These are phyloP conservation scores for Sanghuangporus baumii DNA, from an alignment of 1,284 basidiomycete species.

Conservation along the genomic window DNA sequence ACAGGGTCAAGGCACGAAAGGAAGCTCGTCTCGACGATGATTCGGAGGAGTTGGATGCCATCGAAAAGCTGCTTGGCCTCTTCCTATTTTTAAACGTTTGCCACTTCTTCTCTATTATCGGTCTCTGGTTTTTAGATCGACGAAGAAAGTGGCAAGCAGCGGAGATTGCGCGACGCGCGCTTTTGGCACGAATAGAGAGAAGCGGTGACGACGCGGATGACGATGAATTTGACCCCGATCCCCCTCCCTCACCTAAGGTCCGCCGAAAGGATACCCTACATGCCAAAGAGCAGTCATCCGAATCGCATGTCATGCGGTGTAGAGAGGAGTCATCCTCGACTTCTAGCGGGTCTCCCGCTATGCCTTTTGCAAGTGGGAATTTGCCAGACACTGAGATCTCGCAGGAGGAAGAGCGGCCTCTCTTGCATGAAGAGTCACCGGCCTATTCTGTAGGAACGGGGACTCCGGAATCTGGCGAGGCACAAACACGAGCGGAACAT, in stretches of 20 bases:
- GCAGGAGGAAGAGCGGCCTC: slow-evolving; percentile 6
- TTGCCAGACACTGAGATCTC: background rate
- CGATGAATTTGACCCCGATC: slow-evolving; percentile 12
- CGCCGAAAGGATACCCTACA: background rate
- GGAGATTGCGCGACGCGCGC: slow-evolving; percentile 5
- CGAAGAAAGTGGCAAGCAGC: slow-evolving; percentile 27
- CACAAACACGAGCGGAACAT: slow-evolving; percentile 32
- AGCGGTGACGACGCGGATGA: background rate
- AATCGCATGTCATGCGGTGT: background rate
- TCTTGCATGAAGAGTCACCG: slow-evolving; percentile 16
- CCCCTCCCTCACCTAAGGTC: slow-evolving; percentile 4
- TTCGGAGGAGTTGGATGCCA: slow-evolving; percentile 27
- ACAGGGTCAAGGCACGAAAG: slow-evolving; percentile 21
- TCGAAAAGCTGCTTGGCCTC: slow-evolving; percentile 50
- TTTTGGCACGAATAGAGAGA: background rate
- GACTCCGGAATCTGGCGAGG: slow-evolving; percentile 22
- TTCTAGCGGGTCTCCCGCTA: background rate
- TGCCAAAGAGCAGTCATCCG: background rate
- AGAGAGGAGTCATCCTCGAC: slow-evolving; percentile 7
- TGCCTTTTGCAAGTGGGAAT: background rate
- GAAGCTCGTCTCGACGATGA: slow-evolving; percentile 13
- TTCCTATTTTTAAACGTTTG: slow-evolving; percentile 65
- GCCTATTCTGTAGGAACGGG: slow-evolving; percentile 1
- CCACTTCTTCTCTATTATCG: slow-evolving; percentile 48
- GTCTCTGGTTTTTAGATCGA: slow-evolving; percentile 42